Evolutionary conservation across 108 stramenopile genomes (phyloP).

Genomic region (Skeletonema tropicum): DNA sequence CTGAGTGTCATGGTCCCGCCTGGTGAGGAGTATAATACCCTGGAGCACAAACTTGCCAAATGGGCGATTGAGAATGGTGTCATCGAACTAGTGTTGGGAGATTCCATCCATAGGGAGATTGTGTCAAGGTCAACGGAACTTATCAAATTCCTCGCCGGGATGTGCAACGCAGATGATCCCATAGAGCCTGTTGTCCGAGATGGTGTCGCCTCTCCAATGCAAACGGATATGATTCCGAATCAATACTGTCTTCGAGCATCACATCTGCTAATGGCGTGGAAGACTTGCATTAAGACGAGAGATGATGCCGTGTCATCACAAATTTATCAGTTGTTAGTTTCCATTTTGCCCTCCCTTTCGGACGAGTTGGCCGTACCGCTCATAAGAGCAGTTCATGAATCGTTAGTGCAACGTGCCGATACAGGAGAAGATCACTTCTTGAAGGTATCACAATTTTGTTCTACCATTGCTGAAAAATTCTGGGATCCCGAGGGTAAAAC

Average conservation of each 20-base stretch:
- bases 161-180: constrained; percentile 65
- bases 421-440: constrained; percentile 61
- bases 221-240: constrained; percentile 39
- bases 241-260: constrained; percentile 72
- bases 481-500: constrained; percentile 13
- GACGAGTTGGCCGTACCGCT: constrained; percentile 74
- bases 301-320: constrained; percentile 85
- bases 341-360: constrained; percentile 80
- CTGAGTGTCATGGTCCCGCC: constrained; percentile 76
- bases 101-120: constrained; percentile 80
- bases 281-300: constrained; percentile 76
- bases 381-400: constrained; percentile 64
- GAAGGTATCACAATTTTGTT: constrained; percentile 85
- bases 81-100: constrained; percentile 82
- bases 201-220: constrained; percentile 14
- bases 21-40: constrained; percentile 75
- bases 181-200: constrained; percentile 8
- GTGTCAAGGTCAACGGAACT: constrained; percentile 72
- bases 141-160: constrained; percentile 84
- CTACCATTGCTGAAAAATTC: constrained; percentile 59
- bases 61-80: constrained; percentile 89
- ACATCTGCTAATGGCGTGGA: constrained; percentile 86
- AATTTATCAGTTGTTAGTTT: constrained; percentile 80
- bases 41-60: constrained; percentile 78
- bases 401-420: constrained; percentile 46